These are phyloP conservation scores for Fraxinus albicans DNA, from an alignment of 305 asterid genomes.

Conservation along the genomic window DNA sequence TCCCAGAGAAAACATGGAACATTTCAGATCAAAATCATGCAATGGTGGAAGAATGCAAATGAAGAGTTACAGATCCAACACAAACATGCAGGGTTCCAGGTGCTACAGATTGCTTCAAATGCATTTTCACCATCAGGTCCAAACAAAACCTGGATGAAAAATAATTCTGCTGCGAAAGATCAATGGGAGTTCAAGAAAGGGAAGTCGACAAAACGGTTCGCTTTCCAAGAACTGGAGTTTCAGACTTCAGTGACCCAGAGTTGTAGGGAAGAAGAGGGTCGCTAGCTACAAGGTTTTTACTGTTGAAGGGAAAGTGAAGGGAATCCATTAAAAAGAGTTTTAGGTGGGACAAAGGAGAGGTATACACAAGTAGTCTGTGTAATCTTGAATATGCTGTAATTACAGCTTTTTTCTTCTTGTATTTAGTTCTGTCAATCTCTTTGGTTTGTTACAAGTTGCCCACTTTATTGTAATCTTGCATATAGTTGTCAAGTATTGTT, in stretches of 20 bases:
- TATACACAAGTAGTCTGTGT: constrained; percentile 52
- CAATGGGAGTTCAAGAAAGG: constrained; percentile 66
- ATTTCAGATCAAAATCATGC: background rate
- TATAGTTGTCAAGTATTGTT: background rate
- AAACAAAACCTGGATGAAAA: constrained; percentile 27
- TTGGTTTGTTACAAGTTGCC: background rate
- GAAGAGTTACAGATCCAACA: constrained; percentile 32
- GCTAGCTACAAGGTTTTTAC: constrained; percentile 72
- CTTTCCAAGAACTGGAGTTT: constrained; percentile 50
- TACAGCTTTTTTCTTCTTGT: background rate
- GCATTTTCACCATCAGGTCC: constrained; percentile 44
- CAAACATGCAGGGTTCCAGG: constrained; percentile 64
- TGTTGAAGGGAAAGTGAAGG: constrained; percentile 81
- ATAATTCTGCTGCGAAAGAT: constrained; percentile 31
- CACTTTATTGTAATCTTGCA: background rate
- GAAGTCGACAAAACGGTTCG: constrained; percentile 46
- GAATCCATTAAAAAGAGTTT: constrained; percentile 66
- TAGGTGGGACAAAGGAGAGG: constrained; percentile 73
- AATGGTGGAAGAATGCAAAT: background rate
- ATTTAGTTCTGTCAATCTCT: background rate
- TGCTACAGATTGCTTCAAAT: constrained; percentile 65
- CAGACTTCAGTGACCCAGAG: constrained; percentile 56
- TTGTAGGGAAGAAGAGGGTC: constrained; percentile 84
- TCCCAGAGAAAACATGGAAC: background rate
- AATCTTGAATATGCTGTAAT: background rate